phyloP scores from a whole-genome alignment of 2,329 filamentous ascomycete species.

The Venturia oleaginea region DNA sequence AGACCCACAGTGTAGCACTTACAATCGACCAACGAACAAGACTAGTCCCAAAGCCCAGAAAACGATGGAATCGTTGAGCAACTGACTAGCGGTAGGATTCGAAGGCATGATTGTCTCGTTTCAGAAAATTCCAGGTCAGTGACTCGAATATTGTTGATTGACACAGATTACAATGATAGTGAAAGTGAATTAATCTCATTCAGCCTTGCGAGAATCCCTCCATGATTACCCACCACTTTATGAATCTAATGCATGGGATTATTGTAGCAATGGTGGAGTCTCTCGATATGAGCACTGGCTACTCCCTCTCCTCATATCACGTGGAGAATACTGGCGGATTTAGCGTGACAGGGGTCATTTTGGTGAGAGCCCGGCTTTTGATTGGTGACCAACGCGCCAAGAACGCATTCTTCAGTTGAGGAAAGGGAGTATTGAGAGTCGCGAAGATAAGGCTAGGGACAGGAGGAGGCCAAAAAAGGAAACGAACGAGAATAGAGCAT shows the following conservation, averaged over 20 bases:
- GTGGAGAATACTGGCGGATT: no score
- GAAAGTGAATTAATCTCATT: neutral
- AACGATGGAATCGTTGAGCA: slow-evolving; percentile 10
- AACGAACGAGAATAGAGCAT: neutral
- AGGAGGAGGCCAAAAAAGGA: neutral
- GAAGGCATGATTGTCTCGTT: slow-evolving; percentile 4
- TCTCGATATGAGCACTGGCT: neutral
- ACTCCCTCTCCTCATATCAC: no score
- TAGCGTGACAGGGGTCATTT: no score
- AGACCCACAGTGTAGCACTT: neutral
- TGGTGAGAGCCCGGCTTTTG: no score
- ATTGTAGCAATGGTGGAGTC: neutral
- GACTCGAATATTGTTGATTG: neutral
- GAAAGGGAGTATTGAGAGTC: neutral
- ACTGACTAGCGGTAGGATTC: slow-evolving; percentile 8
- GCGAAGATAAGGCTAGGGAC: neutral
- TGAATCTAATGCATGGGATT: neutral
- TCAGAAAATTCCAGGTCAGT: neutral
- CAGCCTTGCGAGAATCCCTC: neutral
- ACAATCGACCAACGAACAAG: slow-evolving; percentile 13
- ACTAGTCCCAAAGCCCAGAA: slow-evolving; percentile 10
- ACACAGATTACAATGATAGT: neutral
- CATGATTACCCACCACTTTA: neutral
- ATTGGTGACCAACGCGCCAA: no score
- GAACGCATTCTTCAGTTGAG: no score